Conservation (phyloP, 805 yeast species). For the Saccharomycopsis amapae region DNA sequence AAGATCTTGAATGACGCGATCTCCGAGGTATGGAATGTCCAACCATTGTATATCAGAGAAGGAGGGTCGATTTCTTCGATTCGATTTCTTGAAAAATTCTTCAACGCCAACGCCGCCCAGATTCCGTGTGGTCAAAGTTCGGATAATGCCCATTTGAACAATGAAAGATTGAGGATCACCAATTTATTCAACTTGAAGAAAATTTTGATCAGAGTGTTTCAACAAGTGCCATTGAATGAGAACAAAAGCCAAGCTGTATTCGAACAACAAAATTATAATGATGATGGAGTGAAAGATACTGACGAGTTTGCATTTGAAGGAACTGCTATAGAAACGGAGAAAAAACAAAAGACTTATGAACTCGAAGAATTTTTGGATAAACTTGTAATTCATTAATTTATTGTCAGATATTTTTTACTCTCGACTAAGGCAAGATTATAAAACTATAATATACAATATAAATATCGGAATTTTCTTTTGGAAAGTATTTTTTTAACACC, state of each 20-base stretch:
- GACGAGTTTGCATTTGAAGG: not conserved
- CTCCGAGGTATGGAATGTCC: constrained; percentile 58
- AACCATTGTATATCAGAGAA: constrained; percentile 80
- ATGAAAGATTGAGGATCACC: constrained; percentile 74
- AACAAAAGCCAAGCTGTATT: not conserved
- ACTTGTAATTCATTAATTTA: not conserved
- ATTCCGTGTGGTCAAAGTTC: constrained; percentile 94
- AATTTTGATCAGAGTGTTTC: constrained; percentile 50
- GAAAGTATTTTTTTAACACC: too few relatives aligned
- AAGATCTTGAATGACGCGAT: constrained; percentile 57
- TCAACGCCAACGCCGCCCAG: constrained; percentile 87
- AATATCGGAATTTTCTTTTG: too few relatives aligned
- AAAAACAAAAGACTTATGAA: not conserved
- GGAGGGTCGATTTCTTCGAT: constrained; percentile 96
- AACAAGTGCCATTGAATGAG: constrained; percentile 29
- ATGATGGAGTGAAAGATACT: not conserved
- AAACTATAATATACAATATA: too few relatives aligned
- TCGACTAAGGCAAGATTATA: too few relatives aligned
- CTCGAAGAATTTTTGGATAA: not conserved
- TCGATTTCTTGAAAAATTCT: constrained; percentile 71
- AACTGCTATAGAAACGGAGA: too few relatives aligned
- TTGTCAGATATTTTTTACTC: too few relatives aligned
- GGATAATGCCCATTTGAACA: constrained; percentile 88
- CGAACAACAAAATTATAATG: not conserved
- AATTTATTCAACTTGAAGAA: constrained; percentile 70